Percentiles rank a stretch among this genome's conserved stretches.
Evolutionary conservation across 257 asterid genomes (phyloP).

Genomic region (Parsonsia alboflavescens): DNA sequence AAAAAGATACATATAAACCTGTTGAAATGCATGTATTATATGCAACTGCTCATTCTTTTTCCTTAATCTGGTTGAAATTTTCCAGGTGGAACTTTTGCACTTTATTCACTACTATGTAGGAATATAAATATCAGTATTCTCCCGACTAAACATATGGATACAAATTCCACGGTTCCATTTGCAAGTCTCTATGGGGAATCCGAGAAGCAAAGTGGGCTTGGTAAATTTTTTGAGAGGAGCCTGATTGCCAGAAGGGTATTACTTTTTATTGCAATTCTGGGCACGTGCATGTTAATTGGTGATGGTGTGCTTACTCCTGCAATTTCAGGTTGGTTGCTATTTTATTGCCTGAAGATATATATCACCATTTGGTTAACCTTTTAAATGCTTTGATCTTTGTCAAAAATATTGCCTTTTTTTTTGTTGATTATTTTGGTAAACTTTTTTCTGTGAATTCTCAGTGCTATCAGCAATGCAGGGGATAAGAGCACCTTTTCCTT

Average conservation of each 20-base stretch:
- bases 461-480: slow-evolving; percentile 47
- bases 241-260: slow-evolving; percentile 38
- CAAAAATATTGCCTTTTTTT: neutral
- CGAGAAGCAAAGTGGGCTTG: slow-evolving; percentile 27
- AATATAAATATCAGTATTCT: slow-evolving; percentile 39
- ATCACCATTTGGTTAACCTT: neutral
- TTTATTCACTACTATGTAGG: slow-evolving; percentile 58
- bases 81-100: slow-evolving; percentile 61
- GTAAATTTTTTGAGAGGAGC: slow-evolving; percentile 38
- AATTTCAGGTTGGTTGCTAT: slow-evolving; percentile 42
- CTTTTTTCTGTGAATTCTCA: slow-evolving; percentile 8
- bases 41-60: neutral
- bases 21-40: neutral
- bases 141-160: slow-evolving; percentile 20
- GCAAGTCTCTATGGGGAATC: slow-evolving; percentile 10
- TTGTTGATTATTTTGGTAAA: neutral
- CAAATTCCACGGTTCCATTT: slow-evolving; percentile 13
- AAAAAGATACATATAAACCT: neutral
- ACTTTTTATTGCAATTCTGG: slow-evolving; percentile 47
- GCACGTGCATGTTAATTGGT: slow-evolving; percentile 66
- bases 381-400: neutral
- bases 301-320: slow-evolving; percentile 72
- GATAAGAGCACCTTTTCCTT: slow-evolving; percentile 35
- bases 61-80: slow-evolving; percentile 8
- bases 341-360: neutral